These are phyloP conservation scores for Poronia punctata DNA, from an alignment of 495 filamentous ascomycete genomes.

Conservation along the genomic window DNA sequence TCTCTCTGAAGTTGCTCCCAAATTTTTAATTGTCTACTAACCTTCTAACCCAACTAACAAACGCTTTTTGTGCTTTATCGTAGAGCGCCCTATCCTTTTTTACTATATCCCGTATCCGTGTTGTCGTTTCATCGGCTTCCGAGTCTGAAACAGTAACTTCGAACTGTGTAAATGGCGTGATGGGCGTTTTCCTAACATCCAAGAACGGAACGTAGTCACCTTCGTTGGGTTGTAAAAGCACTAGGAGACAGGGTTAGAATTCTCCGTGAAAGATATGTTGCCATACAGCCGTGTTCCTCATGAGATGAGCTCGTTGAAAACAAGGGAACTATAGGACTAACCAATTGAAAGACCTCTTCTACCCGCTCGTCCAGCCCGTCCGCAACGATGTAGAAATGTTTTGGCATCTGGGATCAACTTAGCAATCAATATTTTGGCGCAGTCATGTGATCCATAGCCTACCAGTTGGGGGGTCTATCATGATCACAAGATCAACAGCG, in stretches of 20 bases:
- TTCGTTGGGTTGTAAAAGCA: conserved; percentile 79
- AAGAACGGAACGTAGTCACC: conserved; percentile 86
- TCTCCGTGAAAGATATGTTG: too few species aligned
- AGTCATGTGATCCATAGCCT: too few species aligned
- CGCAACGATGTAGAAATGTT: conserved; percentile 90
- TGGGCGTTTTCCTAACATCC: conserved; percentile 82
- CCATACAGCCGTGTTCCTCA: too few species aligned
- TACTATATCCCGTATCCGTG: conserved; percentile 54
- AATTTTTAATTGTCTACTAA: conserved; percentile 2
- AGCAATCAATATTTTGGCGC: not conserved
- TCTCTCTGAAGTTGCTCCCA: conserved; percentile 13
- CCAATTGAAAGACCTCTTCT: conserved; percentile 71
- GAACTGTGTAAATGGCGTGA: conserved; percentile 52
- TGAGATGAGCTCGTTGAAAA: too few species aligned
- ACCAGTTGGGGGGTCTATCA: conserved; percentile 70
- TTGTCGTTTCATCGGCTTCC: conserved; percentile 46
- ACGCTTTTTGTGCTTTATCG: conserved; percentile 82
- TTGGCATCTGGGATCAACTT: conserved; percentile 63
- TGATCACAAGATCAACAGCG: conserved; percentile 86
- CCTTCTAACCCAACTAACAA: conserved; percentile 79
- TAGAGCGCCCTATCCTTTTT: conserved; percentile 71
- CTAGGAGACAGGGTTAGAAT: conserved; percentile 13
- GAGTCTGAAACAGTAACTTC: conserved; percentile 42
- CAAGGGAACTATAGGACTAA: too few species aligned
- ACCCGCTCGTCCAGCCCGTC: conserved; percentile 85